phyloP scores from a whole-genome alignment of 2,329 filamentous ascomycete species.

The Akanthomyces lecanii region DNA sequence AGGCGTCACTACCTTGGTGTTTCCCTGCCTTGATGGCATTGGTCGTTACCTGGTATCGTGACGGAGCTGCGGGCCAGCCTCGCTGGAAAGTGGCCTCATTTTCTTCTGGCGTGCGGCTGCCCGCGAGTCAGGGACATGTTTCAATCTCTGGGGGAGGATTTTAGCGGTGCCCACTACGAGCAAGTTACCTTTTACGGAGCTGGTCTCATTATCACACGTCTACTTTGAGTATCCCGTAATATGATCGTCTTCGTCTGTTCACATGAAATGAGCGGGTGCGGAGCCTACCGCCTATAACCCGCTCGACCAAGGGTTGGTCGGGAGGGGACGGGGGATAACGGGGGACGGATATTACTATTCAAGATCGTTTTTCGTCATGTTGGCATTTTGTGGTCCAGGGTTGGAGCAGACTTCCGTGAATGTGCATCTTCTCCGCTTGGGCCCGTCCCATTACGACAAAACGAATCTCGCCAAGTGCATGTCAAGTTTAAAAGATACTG shows the following conservation, averaged over 20 bases:
- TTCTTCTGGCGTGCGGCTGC: background rate
- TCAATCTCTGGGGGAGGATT: slow-evolving; percentile 6
- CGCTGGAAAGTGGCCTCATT: slow-evolving; percentile 6
- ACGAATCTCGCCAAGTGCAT: background rate
- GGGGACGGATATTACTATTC: slow-evolving; percentile 4
- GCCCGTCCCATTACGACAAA: background rate
- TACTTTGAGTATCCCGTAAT: slow-evolving; percentile 13
- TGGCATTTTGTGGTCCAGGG: background rate
- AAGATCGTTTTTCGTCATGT: slow-evolving; percentile 3
- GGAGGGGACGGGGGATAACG: background rate
- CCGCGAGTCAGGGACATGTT: slow-evolving; percentile 14
- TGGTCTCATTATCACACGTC: slow-evolving; percentile 5
- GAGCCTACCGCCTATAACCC: slow-evolving; percentile 9
- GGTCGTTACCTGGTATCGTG: background rate
- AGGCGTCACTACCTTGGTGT: background rate
- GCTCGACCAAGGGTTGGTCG: background rate
- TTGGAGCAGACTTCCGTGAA: background rate
- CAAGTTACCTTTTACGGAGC: background rate
- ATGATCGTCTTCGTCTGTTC: slow-evolving; percentile 16
- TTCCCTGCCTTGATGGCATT: background rate
- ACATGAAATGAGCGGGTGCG: slow-evolving; percentile 12
- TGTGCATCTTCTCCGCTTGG: background rate
- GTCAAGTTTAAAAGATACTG: background rate
- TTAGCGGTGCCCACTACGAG: background rate
- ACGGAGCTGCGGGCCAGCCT: background rate